Evolutionary conservation across 1,284 basidiomycete species (phyloP).

Genomic region (Moesziomyces parantarcticus): DNA sequence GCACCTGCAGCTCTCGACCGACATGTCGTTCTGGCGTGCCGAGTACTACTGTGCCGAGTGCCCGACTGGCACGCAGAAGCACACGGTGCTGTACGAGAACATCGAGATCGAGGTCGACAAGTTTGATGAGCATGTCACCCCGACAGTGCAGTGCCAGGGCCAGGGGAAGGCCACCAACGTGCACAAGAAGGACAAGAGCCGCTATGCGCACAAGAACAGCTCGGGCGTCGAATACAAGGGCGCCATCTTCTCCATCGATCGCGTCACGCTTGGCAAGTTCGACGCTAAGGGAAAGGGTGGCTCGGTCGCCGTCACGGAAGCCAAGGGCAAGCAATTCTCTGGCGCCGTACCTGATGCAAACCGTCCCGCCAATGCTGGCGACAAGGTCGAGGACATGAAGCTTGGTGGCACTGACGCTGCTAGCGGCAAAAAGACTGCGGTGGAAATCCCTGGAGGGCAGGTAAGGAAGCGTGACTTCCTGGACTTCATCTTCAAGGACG

Average conservation of each 20-base stretch:
- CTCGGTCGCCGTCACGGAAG: background rate
- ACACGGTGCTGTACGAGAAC: slow-evolving; percentile 36
- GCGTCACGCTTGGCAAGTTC: slow-evolving; percentile 18
- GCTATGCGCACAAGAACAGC: slow-evolving; percentile 16
- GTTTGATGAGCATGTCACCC: slow-evolving; percentile 2
- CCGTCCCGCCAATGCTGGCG: too few relatives aligned
- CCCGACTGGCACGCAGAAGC: slow-evolving; percentile 14
- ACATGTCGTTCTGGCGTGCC: slow-evolving; percentile 38
- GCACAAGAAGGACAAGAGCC: slow-evolving; percentile 24
- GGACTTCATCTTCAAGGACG: too few relatives aligned
- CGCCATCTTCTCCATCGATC: slow-evolving; percentile 23
- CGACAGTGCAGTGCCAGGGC: slow-evolving; percentile 23
- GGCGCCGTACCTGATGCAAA: slow-evolving; percentile 6
- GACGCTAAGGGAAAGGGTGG: slow-evolving; percentile 18
- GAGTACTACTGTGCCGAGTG: slow-evolving; percentile 35
- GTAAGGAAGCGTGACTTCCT: slow-evolving; percentile 14
- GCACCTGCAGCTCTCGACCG: slow-evolving; percentile 12
- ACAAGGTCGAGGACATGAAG: too few relatives aligned
- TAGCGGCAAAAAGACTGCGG: too few relatives aligned
- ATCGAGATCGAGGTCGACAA: slow-evolving; percentile 41
- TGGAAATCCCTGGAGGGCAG: too few relatives aligned
- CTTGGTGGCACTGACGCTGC: too few relatives aligned
- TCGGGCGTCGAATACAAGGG: slow-evolving; percentile 22
- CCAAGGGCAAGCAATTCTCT: background rate
- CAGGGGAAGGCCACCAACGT: slow-evolving; percentile 17